A percentile compares a stretch with the other conserved stretches of the same genome.
phyloP scores from a whole-genome alignment of 1,284 basidiomycete genomes.

The Irpex sp. region DNA sequence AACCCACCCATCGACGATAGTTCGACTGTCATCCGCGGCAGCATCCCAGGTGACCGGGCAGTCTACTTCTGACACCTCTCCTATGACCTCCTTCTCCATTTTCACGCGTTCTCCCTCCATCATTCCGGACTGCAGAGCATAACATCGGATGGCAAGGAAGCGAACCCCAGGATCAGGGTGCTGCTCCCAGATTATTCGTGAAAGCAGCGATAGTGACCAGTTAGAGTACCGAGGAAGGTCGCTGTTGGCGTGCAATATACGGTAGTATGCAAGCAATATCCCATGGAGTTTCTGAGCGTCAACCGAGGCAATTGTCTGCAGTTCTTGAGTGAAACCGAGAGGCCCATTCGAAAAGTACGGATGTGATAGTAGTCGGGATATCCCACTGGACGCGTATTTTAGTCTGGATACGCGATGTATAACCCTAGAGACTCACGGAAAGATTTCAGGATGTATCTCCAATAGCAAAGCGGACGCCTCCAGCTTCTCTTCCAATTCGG shows the following conservation, averaged over 20 bases:
- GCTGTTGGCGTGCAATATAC: slow-evolving; percentile 72
- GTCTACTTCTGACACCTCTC: slow-evolving; percentile 50
- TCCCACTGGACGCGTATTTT: slow-evolving; percentile 35
- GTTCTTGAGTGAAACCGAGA: slow-evolving; percentile 38
- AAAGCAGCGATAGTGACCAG: slow-evolving; percentile 66
- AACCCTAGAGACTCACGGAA: slow-evolving; percentile 52
- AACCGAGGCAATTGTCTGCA: slow-evolving; percentile 28
- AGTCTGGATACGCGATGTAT: neutral
- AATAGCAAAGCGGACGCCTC: slow-evolving; percentile 59
- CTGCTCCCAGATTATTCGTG: slow-evolving; percentile 50
- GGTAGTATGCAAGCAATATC: slow-evolving; percentile 76
- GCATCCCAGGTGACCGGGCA: slow-evolving; percentile 53
- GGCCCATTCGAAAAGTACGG: slow-evolving; percentile 51
- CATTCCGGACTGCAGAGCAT: slow-evolving; percentile 73
- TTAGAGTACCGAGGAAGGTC: slow-evolving; percentile 55
- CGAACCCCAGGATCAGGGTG: slow-evolving; percentile 62
- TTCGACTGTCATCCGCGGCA: slow-evolving; percentile 38
- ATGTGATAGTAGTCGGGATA: slow-evolving; percentile 43
- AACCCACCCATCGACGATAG: slow-evolving; percentile 72
- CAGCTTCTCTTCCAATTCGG: slow-evolving; percentile 49
- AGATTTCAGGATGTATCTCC: slow-evolving; percentile 71
- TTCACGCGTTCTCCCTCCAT: slow-evolving; percentile 69
- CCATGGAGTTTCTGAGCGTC: slow-evolving; percentile 52
- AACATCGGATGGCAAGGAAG: slow-evolving; percentile 74
- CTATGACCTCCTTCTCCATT: slow-evolving; percentile 60